A percentile compares a stretch with the other conserved stretches of the same genome.
phyloP scores from a whole-genome alignment of 345 rosid species.

The Citrus inodora region DNA sequence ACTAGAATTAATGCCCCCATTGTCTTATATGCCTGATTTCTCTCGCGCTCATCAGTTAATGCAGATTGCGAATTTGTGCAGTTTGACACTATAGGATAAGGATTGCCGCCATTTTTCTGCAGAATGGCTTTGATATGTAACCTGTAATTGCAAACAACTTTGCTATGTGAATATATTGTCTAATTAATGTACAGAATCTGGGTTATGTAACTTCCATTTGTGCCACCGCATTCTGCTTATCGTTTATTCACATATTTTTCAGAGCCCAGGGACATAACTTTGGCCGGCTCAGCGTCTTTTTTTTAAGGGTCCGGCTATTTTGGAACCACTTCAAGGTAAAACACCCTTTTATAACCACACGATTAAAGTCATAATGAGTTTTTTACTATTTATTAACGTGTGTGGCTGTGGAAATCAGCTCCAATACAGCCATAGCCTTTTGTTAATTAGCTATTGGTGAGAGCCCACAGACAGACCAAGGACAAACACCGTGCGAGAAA shows the following conservation, averaged over 20 bases:
- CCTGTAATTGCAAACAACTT: conserved; percentile 2
- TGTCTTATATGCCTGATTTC: not conserved
- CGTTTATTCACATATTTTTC: no score
- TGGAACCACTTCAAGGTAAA: no score
- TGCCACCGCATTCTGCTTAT: not conserved
- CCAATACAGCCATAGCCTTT: no score
- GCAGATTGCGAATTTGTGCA: conserved; percentile 1
- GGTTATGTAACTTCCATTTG: not conserved
- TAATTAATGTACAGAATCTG: not conserved
- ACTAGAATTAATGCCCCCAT: not conserved
- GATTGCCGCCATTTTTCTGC: not conserved
- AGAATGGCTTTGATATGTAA: not conserved
- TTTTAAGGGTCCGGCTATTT: not conserved
- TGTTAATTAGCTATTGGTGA: not conserved
- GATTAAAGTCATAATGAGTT: no score
- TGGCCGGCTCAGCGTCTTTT: not conserved
- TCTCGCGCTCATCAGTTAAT: not conserved
- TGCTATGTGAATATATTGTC: not conserved
- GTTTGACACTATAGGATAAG: not conserved
- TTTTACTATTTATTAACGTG: no score
- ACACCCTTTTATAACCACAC: fast-evolving
- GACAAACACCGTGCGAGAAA: not conserved
- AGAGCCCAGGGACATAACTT: not conserved
- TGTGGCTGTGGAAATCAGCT: no score
- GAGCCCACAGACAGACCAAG: not conserved